Evolutionary conservation across 1,284 basidiomycete genomes (phyloP).

Genomic region (Neotropicomus parvogracilis): DNA sequence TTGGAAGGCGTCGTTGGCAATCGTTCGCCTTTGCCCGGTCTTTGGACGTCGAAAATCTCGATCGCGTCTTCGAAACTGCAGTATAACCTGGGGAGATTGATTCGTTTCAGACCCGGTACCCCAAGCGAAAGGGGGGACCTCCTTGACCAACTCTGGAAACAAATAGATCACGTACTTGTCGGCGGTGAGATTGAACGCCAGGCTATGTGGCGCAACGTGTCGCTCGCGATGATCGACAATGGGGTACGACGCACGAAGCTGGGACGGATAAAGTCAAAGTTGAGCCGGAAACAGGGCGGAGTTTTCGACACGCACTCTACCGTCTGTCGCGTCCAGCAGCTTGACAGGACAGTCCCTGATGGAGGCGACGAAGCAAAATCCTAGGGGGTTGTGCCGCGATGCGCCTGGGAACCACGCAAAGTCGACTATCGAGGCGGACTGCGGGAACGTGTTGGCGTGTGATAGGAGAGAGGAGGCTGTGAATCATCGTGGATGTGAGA

Average conservation of each 20-base stretch:
- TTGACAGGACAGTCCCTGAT: conserved; percentile 80
- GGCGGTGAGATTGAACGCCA: conserved; percentile 71
- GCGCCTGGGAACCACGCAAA: conserved; percentile 82
- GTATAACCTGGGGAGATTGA: conserved; percentile 60
- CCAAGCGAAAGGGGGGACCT: background rate
- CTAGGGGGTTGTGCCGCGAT: conserved; percentile 49
- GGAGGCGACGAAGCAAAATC: conserved; percentile 79
- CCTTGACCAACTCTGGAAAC: too few species aligned
- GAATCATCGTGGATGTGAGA: background rate
- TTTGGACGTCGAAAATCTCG: conserved; percentile 79
- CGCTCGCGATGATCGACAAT: conserved; percentile 91
- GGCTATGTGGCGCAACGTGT: conserved; percentile 77
- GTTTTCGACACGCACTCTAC: conserved; percentile 52
- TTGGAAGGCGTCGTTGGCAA: conserved; percentile 73
- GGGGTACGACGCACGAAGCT: conserved; percentile 73
- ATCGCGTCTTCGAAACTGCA: conserved; percentile 89
- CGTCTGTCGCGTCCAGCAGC: conserved; percentile 73
- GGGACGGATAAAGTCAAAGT: background rate
- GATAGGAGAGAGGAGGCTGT: conserved; percentile 7
- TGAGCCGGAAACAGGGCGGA: background rate
- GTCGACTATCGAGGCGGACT: conserved; percentile 71
- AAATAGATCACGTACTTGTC: conserved; percentile 58
- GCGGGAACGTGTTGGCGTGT: conserved; percentile 35
- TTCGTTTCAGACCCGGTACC: background rate
- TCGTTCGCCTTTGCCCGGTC: conserved; percentile 71